These are phyloP conservation scores for Neurospora sublineolata DNA, from an alignment of 495 filamentous ascomycete species.

Conservation along the genomic window DNA sequence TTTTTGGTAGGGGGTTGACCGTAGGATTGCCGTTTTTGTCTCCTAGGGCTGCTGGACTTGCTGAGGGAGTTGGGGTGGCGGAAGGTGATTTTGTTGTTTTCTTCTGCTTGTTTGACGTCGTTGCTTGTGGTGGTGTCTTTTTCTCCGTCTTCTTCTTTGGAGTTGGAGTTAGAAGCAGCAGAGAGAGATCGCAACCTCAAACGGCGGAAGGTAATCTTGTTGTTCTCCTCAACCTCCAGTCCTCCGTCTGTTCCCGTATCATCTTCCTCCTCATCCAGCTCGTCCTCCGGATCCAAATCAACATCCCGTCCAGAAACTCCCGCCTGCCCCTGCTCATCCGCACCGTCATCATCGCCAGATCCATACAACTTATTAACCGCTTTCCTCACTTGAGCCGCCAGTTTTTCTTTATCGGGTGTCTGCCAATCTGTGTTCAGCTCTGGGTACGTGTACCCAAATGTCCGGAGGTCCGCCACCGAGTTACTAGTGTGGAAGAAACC, in stretches of 20 bases:
- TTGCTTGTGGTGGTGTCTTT: neutral
- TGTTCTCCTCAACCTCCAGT: neutral
- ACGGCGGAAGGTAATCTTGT: neutral
- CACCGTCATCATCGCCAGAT: neutral
- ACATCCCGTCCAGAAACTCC: neutral
- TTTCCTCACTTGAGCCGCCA: constrained; percentile 14
- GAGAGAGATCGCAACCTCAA: neutral
- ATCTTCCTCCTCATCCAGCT: neutral
- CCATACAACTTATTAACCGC: constrained; percentile 27
- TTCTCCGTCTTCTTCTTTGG: neutral
- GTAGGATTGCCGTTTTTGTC: neutral
- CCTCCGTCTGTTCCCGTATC: neutral
- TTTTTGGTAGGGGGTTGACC: neutral
- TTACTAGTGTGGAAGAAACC: constrained; percentile 28
- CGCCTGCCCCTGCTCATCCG: neutral
- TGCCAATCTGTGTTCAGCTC: constrained; percentile 21
- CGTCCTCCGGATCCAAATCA: neutral
- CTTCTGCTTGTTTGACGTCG: neutral
- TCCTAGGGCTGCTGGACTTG: too few relatives aligned
- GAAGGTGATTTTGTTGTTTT: neutral
- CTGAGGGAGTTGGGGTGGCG: neutral
- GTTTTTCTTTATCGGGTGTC: constrained; percentile 4
- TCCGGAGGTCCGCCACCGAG: constrained; percentile 16
- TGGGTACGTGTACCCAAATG: constrained; percentile 38
- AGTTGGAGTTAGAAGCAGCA: neutral